Conservation (phyloP, 202 grass and related monocot species). For the Schoenoplectus tabernaemontani region DNA sequence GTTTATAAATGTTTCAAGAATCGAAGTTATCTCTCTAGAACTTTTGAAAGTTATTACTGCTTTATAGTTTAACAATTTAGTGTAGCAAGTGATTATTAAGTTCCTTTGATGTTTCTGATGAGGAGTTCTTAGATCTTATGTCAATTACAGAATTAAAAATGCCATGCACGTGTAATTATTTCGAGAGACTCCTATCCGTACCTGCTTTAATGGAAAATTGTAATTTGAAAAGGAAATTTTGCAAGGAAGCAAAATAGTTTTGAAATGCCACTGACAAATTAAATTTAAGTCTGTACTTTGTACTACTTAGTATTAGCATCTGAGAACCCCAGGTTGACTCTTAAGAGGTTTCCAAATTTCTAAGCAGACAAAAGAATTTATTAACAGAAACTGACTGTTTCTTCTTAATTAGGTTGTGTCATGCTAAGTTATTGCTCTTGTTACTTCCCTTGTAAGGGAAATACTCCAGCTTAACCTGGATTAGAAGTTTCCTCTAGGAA, state of each 20-base stretch:
- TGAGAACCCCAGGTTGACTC: no score
- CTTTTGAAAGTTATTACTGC: background rate
- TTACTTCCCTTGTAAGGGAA: background rate
- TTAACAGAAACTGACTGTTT: background rate
- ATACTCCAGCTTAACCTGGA: background rate
- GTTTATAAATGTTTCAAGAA: background rate
- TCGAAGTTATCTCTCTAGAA: background rate
- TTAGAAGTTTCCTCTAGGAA: constrained; percentile 14
- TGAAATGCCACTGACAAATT: background rate
- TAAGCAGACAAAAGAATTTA: background rate
- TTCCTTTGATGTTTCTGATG: background rate
- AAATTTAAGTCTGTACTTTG: no score
- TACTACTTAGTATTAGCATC: no score
- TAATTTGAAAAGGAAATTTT: no score
- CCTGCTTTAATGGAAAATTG: background rate
- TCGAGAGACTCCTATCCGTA: background rate
- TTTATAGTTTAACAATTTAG: background rate
- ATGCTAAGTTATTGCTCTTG: background rate
- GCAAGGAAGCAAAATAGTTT: background rate
- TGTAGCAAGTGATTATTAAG: background rate
- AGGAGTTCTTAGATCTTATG: background rate
- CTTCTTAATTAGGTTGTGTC: background rate
- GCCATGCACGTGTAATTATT: background rate
- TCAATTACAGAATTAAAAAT: background rate
- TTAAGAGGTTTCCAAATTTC: background rate